A percentile compares a stretch with the other conserved stretches of the same genome.
Evolutionary conservation across 2,329 filamentous ascomycete species (phyloP).

Genomic region (Arthroderma uncinatum): DNA sequence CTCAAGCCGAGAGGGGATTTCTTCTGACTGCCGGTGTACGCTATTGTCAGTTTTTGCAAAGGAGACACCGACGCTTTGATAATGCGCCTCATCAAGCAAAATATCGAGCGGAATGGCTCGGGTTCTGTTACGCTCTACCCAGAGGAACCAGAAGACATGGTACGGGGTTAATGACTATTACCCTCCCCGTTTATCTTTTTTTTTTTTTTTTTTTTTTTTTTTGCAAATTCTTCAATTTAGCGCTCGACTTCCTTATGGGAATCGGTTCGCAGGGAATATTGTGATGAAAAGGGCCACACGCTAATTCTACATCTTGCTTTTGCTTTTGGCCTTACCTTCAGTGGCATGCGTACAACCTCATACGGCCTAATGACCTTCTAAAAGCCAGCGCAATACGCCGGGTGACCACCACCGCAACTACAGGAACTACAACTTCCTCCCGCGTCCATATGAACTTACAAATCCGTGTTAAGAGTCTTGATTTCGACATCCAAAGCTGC

Average conservation of each 20-base stretch:
- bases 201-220: not conserved
- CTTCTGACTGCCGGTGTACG: not conserved
- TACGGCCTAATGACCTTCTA: slow-evolving; percentile 53
- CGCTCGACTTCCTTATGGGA: not conserved
- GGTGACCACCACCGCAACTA: slow-evolving; percentile 47
- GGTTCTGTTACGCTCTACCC: slow-evolving; percentile 56
- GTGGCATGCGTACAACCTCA: slow-evolving; percentile 68
- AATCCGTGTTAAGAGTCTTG: slow-evolving; percentile 53
- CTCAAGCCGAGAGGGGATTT: not conserved
- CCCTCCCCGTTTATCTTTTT: not conserved
- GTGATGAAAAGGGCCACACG: not conserved
- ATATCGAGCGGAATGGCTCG: slow-evolving; percentile 55
- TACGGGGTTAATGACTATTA: slow-evolving; percentile 23
- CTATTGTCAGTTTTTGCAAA: not conserved
- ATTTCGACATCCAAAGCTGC: slow-evolving; percentile 58
- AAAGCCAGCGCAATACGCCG: slow-evolving; percentile 56
- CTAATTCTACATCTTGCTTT: not conserved
- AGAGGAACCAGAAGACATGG: slow-evolving; percentile 67
- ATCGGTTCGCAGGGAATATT: not conserved
- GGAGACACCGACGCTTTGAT: not conserved
- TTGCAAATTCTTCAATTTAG: not conserved
- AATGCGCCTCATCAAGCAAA: slow-evolving; percentile 58
- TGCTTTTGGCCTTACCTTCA: slow-evolving; percentile 20
- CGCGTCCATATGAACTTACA: slow-evolving; percentile 54
- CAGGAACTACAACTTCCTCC: slow-evolving; percentile 51